Conservation (phyloP, 371 early-diverging fungal genomes). For the Rhizomucor miehei region DNA sequence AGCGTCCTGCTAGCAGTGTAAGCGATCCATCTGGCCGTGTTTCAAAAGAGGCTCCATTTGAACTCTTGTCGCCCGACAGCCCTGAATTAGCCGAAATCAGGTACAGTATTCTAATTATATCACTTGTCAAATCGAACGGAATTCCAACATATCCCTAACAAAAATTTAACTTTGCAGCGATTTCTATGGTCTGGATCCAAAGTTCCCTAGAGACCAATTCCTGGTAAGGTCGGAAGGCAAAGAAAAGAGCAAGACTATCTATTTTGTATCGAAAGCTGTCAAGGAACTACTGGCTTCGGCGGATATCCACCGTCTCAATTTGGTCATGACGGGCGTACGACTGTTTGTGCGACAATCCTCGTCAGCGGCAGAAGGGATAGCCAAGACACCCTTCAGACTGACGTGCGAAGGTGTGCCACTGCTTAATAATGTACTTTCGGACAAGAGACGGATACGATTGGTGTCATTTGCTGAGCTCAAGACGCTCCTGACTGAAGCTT, state of each 20-base stretch:
- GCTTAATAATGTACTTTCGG: slow-evolving; percentile 52
- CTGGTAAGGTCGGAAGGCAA: slow-evolving; percentile 74
- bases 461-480: slow-evolving; percentile 35
- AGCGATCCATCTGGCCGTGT: neutral
- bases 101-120: slow-evolving; percentile 12
- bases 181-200: slow-evolving; percentile 71
- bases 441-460: slow-evolving; percentile 45
- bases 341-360: slow-evolving; percentile 68
- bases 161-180: slow-evolving; percentile 15
- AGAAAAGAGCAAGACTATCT: slow-evolving; percentile 69
- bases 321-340: slow-evolving; percentile 89
- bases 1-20: slow-evolving; percentile 12
- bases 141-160: neutral
- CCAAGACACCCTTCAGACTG: slow-evolving; percentile 72
- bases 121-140: neutral
- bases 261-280: slow-evolving; percentile 78
- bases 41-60: slow-evolving; percentile 67
- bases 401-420: slow-evolving; percentile 76
- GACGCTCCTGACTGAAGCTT: slow-evolving; percentile 57
- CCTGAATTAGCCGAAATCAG: slow-evolving; percentile 56
- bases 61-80: slow-evolving; percentile 59
- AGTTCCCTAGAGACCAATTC: slow-evolving; percentile 80
- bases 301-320: slow-evolving; percentile 67
- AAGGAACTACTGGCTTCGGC: slow-evolving; percentile 64
- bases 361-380: slow-evolving; percentile 7